Base-by-base conservation (phyloP, 2,329 filamentous ascomycete species). In the Neospermospora avenae region DNA sequence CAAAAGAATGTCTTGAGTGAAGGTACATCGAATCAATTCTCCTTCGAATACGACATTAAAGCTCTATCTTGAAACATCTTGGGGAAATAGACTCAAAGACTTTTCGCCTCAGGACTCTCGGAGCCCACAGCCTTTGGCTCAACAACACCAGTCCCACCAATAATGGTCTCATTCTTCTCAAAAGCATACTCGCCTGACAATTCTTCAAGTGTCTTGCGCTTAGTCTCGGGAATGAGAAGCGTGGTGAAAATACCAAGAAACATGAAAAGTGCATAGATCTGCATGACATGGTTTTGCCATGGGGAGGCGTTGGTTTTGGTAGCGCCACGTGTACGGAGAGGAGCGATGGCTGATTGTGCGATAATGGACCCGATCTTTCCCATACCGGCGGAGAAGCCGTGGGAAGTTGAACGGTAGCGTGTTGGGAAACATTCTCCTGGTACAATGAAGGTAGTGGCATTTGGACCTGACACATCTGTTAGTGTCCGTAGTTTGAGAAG, bases 231-330 rank as follows among this genome's bases (percentile, higher is more conserved):
- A 28, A 93, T 87, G 34, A 93, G 75, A 3, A 93, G 75, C 1
- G 86, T 85, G 1, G 84, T 85, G 55, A 90, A 75, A 58, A 84
- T 80, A 49, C 90, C 90, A 45, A 82, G 80, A 4, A 93, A 78
- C 90, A 93, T 93, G 77, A 93, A 92, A 8, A 90, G 78, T 0
- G 88, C 88, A 72, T 90, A 92, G 52, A 93, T 88, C 72, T 91
- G 80, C 77, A 93, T 86, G 52, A 93, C 82, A 59, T 88, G 85
- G 72, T 90, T 82, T 58, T 93, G 80, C 82, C 87, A 89, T 0
- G 81, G 80, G 1, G 76, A 60, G 6, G 67, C 65, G 45, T 57
- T 65, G n/a, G 65, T 65, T 10, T 61, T 69, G 3, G 67, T 55
- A 4, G 75, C 78, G 18, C 67, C 67, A 1, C 55, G 61, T 11